These are phyloP conservation scores for Ocimum tenuiflorum DNA, from an alignment of 257 asterid species.

Conservation along the genomic window DNA sequence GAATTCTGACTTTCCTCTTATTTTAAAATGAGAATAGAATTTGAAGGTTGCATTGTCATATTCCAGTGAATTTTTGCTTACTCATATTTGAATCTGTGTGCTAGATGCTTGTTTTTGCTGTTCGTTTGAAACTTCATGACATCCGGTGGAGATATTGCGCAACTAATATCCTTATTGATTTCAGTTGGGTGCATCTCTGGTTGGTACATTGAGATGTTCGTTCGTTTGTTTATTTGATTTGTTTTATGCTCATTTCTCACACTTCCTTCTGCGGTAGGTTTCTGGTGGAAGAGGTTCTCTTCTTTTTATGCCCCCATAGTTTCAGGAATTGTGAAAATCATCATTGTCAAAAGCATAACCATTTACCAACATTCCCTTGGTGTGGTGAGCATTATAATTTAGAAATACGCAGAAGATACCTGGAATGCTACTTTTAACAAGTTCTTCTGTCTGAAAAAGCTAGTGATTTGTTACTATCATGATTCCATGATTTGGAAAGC, in stretches of 20 bases:
- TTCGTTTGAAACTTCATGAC: neutral
- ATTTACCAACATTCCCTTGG: neutral
- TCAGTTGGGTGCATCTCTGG: no score
- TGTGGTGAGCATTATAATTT: neutral
- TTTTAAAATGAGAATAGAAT: neutral
- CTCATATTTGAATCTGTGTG: no score
- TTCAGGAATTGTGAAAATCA: neutral
- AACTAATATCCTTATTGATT: no score
- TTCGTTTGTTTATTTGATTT: neutral
- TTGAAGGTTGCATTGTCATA: neutral
- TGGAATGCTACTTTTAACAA: no score
- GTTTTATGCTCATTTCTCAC: no score
- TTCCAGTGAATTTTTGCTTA: neutral
- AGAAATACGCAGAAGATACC: neutral
- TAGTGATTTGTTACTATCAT: neutral
- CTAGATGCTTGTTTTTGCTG: neutral
- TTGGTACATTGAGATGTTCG: neutral
- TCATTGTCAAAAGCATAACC: neutral
- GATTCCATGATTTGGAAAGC: neutral
- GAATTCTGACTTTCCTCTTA: neutral
- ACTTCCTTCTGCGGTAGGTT: neutral
- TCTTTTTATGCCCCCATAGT: neutral
- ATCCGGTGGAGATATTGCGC: neutral
- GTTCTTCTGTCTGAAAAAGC: neutral
- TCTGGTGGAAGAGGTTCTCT: neutral